Evolutionary conservation across 2,329 filamentous ascomycete species (phyloP), one percentile per base, ranked within the genome.

Genomic region (Trichoderma guizhouense): DNA sequence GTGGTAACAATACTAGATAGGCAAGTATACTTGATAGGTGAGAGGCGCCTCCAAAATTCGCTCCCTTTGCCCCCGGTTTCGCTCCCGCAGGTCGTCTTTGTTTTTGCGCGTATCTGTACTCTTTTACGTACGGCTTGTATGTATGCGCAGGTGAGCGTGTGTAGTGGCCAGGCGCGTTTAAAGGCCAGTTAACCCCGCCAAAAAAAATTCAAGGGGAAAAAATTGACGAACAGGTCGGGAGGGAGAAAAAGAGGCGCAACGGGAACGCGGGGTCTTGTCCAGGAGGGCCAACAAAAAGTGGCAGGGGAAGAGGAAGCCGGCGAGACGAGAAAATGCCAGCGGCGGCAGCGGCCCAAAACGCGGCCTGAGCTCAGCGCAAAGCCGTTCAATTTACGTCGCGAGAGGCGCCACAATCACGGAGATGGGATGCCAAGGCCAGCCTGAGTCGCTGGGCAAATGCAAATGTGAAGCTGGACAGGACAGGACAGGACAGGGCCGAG

Each of bases 351-450:
- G 58, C 66, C 66, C 71, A 72, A 69, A 63, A 72, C 57, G 71
- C 65, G 71, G 66, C 57, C 66, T 57, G 60, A 55, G 57, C 58
- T 47, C 71, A 34, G 66, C 65, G 71, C 53, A 72, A 69, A 61
- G 47, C 14, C 58, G 57, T 28, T 70, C 71, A 69, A 72, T 69
- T 70, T 66, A 51, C 30, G 66, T 72, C 66, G 71, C 71, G 34
- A 64, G 53, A 70, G 43, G 39, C 36, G 66, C 64, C 71, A 70
- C 66, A 53, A 71, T 39, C 58, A 47, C 28, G 36, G 69, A 39
- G 51, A 71, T 66, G 47, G 53, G 64, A 57, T 39, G 57, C 57
- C 64, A 68, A 68, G 55, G 43, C 63, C 64, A 39, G 47, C 39
- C 58, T 51, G 61, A 58, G 61, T 55, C 30, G 69, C 53, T 57